phyloP scores from a whole-genome alignment of 768 basidiomycete genomes.

The Leccinum longicurvipes region DNA sequence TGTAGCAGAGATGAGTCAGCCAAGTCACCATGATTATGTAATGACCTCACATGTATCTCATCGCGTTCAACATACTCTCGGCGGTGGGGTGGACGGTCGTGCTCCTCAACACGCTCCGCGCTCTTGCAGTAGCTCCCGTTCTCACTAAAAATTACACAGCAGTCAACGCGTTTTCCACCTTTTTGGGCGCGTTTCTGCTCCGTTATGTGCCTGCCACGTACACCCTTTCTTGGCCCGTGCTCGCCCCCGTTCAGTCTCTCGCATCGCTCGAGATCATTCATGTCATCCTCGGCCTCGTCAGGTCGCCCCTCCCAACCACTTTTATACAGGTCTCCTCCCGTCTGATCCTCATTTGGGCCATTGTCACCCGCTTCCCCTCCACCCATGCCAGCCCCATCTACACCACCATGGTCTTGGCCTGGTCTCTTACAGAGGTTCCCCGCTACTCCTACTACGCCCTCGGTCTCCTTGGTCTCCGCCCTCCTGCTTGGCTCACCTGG shows the following conservation, averaged over 20 bases:
- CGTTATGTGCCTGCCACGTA: slow-evolving; percentile 42
- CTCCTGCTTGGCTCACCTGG: slow-evolving; percentile 62
- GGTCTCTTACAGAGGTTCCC: slow-evolving; percentile 88
- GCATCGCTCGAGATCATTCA: slow-evolving; percentile 86
- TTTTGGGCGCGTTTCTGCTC: slow-evolving; percentile 30
- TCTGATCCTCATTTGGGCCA: slow-evolving; percentile 82
- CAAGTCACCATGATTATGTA: slow-evolving; percentile 9
- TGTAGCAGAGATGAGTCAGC: slow-evolving; percentile 13
- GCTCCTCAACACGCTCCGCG: slow-evolving; percentile 49
- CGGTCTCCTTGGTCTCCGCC: slow-evolving; percentile 49
- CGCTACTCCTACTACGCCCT: slow-evolving; percentile 87
- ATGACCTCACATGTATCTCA: slow-evolving; percentile 49
- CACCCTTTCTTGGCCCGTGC: slow-evolving; percentile 56
- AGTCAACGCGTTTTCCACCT: slow-evolving; percentile 37
- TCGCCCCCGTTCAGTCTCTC: slow-evolving; percentile 75
- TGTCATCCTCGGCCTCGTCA: slow-evolving; percentile 72
- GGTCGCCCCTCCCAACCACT: slow-evolving; percentile 73
- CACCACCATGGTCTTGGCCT: slow-evolving; percentile 88
- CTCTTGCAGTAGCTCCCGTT: slow-evolving; percentile 37
- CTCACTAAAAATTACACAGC: slow-evolving; percentile 29
- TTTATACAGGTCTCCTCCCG: slow-evolving; percentile 76
- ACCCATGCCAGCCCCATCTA: slow-evolving; percentile 77
- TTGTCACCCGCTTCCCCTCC: slow-evolving; percentile 38
- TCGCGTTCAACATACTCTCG: slow-evolving; percentile 76
- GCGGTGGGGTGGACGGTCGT: slow-evolving; percentile 73